Conservation (phyloP, 129 eudicot genomes). For the Chrysanthemum seticuspe region DNA sequence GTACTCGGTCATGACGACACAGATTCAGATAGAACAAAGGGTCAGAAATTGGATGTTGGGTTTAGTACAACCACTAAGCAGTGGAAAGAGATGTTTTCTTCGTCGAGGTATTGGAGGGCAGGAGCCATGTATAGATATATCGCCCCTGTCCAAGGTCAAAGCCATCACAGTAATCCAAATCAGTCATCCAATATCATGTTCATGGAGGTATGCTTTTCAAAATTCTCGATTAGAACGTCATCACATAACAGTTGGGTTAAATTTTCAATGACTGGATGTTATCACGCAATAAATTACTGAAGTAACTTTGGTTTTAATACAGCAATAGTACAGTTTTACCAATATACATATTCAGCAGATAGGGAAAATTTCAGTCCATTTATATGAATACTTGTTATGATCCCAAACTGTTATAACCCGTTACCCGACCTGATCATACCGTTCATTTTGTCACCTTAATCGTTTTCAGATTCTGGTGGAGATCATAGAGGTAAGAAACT, state of each 20-base stretch:
- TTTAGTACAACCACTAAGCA: slow-evolving; percentile 37
- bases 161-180: background rate
- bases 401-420: background rate
- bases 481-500: slow-evolving; percentile 24
- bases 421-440: background rate
- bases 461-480: slow-evolving; percentile 31
- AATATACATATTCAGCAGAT: background rate
- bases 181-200: slow-evolving; percentile 17
- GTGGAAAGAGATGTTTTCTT: slow-evolving; percentile 37
- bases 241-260: background rate
- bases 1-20: slow-evolving; percentile 43
- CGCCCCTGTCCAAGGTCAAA: background rate
- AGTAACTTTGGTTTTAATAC: no score
- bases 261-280: background rate
- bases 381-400: background rate
- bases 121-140: slow-evolving; percentile 39
- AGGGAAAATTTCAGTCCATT: background rate
- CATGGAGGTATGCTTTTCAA: slow-evolving; percentile 19
- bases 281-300: no score
- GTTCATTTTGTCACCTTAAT: background rate
- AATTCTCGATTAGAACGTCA: background rate
- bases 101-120: slow-evolving; percentile 44
- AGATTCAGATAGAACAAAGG: slow-evolving; percentile 34
- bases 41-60: slow-evolving; percentile 39
- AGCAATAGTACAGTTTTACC: background rate